These are phyloP conservation scores for Klebsormidium nitens DNA, from an alignment of 139 green algal genomes.

Conservation along the genomic window DNA sequence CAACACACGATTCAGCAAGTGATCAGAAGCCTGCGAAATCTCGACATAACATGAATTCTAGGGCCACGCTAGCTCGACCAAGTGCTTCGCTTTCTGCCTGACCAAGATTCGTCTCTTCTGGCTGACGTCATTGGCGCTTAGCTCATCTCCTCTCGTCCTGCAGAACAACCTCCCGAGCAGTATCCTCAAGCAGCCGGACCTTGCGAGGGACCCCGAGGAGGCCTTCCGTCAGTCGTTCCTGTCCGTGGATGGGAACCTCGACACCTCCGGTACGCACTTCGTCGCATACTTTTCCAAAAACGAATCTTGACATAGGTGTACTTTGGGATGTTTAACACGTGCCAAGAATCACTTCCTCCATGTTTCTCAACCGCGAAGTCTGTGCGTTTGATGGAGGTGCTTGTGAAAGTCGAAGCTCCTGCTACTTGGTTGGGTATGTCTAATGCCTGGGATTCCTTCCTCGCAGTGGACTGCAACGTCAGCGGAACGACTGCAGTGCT, in stretches of 20 bases:
- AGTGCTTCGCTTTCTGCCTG: conserved; percentile 4
- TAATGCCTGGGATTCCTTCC: neutral
- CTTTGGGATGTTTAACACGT: neutral
- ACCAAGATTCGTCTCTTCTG: no score
- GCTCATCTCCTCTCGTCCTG: neutral
- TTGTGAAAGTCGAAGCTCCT: neutral
- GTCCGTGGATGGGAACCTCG: neutral
- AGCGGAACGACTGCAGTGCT: conserved; percentile 76
- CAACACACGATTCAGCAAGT: neutral
- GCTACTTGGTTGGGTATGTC: neutral
- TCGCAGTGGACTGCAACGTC: conserved; percentile 50
- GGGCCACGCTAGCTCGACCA: neutral
- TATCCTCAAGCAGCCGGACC: neutral
- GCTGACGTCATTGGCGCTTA: neutral
- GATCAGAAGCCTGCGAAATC: neutral
- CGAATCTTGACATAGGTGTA: neutral
- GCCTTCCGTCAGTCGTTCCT: neutral
- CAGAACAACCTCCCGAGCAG: neutral
- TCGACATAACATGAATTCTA: neutral
- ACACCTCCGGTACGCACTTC: conserved; percentile 4
- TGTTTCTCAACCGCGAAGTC: no score
- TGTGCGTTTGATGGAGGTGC: neutral
- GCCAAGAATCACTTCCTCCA: neutral
- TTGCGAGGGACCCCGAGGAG: neutral
- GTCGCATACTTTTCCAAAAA: neutral